Evolutionary conservation across 306 rosid species (phyloP).

Genomic region (Pterocarpus macrocarpus): DNA sequence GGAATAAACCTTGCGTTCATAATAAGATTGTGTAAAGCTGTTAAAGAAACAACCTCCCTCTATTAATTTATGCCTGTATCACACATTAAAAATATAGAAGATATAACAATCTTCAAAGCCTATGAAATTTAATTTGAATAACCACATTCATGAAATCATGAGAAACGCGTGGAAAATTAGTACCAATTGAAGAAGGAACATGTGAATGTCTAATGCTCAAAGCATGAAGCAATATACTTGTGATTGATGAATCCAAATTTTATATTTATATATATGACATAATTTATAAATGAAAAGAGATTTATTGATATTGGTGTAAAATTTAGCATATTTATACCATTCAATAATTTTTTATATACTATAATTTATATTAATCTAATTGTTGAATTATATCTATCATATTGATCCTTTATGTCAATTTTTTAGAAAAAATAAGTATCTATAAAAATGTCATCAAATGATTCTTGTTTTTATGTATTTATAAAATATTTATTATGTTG

Average conservation of each 20-base stretch:
- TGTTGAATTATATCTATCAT: too few species aligned
- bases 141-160: neutral
- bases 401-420: too few species aligned
- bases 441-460: too few species aligned
- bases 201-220: neutral
- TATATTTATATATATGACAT: neutral
- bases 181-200: neutral
- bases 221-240: neutral
- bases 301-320: too few species aligned
- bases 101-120: neutral
- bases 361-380: too few species aligned
- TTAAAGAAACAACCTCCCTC: neutral
- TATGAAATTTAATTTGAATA: neutral
- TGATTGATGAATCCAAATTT: too few species aligned
- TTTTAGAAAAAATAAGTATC: too few species aligned
- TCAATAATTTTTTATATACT: too few species aligned
- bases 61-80: neutral
- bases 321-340: too few species aligned
- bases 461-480: too few species aligned
- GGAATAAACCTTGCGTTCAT: conserved; percentile 20
- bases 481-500: too few species aligned
- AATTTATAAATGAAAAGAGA: neutral
- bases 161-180: neutral
- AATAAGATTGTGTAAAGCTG: neutral
- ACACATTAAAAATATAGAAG: neutral